These are phyloP conservation scores for Pichia thaimueangensis DNA, from an alignment of 805 yeast genomes.

Conservation along the genomic window DNA sequence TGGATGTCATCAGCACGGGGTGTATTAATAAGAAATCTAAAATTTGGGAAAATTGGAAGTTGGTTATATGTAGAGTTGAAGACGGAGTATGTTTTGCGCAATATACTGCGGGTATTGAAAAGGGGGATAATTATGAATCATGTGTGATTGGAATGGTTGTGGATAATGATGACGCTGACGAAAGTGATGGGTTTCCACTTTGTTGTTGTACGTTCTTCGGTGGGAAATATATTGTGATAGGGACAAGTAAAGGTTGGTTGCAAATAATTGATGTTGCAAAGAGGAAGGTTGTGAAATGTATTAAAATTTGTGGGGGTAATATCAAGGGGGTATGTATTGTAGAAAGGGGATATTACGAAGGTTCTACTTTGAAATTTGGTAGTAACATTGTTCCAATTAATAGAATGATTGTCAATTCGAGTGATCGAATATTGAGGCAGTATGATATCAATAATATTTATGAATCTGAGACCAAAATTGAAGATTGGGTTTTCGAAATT, in stretches of 20 bases:
- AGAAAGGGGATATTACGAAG: conserved; percentile 27
- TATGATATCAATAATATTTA: conserved; percentile 32
- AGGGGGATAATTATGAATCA: conserved; percentile 14
- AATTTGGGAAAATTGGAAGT: conserved; percentile 3
- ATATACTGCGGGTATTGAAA: neutral
- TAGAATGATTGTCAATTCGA: conserved; percentile 65
- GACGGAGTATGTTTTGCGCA: conserved; percentile 6
- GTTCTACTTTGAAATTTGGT: conserved; percentile 3
- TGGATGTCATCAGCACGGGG: neutral
- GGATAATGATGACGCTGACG: conserved; percentile 2
- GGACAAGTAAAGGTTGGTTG: conserved; percentile 77
- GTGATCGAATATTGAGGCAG: conserved; percentile 72
- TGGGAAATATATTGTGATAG: conserved; percentile 57
- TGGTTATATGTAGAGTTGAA: conserved; percentile 7
- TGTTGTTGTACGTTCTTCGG: conserved; percentile 22
- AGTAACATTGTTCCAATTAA: conserved; percentile 31
- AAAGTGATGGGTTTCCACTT: conserved; percentile 6
- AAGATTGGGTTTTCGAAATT: conserved; percentile 41
- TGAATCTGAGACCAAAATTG: conserved; percentile 17
- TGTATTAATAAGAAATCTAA: neutral
- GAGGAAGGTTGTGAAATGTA: conserved; percentile 32
- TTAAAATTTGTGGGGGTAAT: conserved; percentile 58
- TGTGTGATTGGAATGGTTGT: conserved; percentile 16
- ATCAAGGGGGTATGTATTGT: conserved; percentile 63
- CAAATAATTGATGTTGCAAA: conserved; percentile 37